phyloP scores from a whole-genome alignment of 495 filamentous ascomycete species.

The Tuber borchii region DNA sequence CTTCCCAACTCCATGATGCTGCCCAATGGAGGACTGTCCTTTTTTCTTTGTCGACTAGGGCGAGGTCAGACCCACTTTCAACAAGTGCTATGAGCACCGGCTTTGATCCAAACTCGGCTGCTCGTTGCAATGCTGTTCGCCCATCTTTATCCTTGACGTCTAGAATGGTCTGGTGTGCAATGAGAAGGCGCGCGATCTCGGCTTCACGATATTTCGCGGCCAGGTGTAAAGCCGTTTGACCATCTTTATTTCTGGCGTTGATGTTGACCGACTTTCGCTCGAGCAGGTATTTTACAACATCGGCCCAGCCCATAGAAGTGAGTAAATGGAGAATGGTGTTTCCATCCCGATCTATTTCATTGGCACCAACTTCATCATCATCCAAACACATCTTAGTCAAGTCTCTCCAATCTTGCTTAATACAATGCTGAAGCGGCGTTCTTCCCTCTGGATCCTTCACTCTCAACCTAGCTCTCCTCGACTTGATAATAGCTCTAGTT shows the following conservation, averaged over 20 bases:
- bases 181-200: not conserved
- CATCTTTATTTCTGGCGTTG: not conserved
- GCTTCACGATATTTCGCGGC: not conserved
- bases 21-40: not conserved
- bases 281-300: constrained; percentile 4
- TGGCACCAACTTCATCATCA: constrained; percentile 1
- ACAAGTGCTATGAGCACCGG: not conserved
- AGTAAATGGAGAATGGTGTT: not conserved
- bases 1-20: not conserved
- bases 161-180: not conserved
- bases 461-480: not conserved
- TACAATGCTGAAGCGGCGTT: constrained; percentile 1
- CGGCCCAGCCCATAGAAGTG: constrained; percentile 1
- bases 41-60: not conserved
- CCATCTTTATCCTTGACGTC: not conserved
- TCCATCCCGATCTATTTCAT: constrained; percentile 1
- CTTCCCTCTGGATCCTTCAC: not conserved
- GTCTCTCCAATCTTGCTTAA: not conserved
- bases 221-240: constrained; percentile 7
- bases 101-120: constrained; percentile 1
- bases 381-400: not conserved
- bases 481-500: not conserved
- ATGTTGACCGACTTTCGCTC: constrained; percentile 1
- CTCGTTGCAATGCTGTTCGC: constrained; percentile 2
- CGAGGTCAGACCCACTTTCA: not conserved